A percentile compares a stretch with the other conserved stretches of the same genome.
phyloP scores from a whole-genome alignment of 2,329 filamentous ascomycete genomes.

The Aspergillus intermedius region DNA sequence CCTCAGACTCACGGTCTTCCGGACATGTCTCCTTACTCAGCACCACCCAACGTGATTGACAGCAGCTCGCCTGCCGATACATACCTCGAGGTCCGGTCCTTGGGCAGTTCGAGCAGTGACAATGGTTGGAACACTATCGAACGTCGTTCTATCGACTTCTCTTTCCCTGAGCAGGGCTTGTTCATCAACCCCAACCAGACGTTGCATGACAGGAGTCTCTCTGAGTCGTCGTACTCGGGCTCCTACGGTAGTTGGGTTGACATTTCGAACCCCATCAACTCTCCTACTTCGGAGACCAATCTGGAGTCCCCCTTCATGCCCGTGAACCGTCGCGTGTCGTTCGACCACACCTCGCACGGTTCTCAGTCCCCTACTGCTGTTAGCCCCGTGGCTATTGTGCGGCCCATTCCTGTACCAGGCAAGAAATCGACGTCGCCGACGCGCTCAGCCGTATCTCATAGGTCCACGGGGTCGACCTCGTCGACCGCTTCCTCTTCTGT shows the following conservation, averaged over 20 bases:
- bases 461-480: slow-evolving; percentile 46
- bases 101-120: slow-evolving; percentile 72
- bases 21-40: slow-evolving; percentile 34
- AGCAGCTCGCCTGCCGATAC: slow-evolving; percentile 67
- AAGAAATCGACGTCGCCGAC: slow-evolving; percentile 47
- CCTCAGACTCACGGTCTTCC: slow-evolving; percentile 40
- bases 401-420: slow-evolving; percentile 53
- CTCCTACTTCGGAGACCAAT: slow-evolving; percentile 71
- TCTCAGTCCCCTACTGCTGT: slow-evolving; percentile 46
- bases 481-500: slow-evolving; percentile 46
- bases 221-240: slow-evolving; percentile 72
- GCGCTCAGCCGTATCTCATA: slow-evolving; percentile 44
- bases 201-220: slow-evolving; percentile 77
- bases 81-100: slow-evolving; percentile 77
- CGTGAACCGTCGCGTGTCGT: slow-evolving; percentile 34
- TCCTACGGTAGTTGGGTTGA: slow-evolving; percentile 78
- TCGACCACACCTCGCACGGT: slow-evolving; percentile 37
- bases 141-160: slow-evolving; percentile 64
- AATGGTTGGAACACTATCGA: slow-evolving; percentile 83
- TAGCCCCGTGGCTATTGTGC: slow-evolving; percentile 61
- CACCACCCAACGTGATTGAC: slow-evolving; percentile 38
- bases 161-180: slow-evolving; percentile 54
- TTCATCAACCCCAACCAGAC: slow-evolving; percentile 93
- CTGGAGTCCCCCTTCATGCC: slow-evolving; percentile 49
- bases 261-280: slow-evolving; percentile 72